Conservation (phyloP, 23 red algal genomes). For the Gracilariopsis chorda region DNA sequence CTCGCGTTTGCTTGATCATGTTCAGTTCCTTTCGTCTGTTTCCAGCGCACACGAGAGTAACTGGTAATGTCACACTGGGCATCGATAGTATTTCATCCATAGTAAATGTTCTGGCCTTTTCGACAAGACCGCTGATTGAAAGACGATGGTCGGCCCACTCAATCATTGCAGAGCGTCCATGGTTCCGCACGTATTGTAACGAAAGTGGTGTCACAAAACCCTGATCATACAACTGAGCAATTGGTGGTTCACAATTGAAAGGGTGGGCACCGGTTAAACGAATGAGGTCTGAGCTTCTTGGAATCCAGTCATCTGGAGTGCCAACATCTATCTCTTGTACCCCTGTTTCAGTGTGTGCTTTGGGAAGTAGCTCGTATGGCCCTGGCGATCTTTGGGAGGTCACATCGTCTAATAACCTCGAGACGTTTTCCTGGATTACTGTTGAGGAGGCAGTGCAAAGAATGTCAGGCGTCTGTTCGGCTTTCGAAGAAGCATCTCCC, state of each 20-base stretch:
- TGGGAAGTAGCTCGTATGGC: too few relatives aligned
- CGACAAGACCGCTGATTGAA: constrained; percentile 53
- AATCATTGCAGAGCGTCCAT: constrained; percentile 31
- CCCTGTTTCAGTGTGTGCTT: too few relatives aligned
- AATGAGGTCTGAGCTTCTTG: too few relatives aligned
- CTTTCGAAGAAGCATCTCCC: too few relatives aligned
- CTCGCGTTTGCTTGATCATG: constrained; percentile 54
- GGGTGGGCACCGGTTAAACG: too few relatives aligned
- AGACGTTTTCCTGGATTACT: too few relatives aligned
- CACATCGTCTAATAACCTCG: too few relatives aligned
- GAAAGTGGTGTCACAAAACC: constrained; percentile 69
- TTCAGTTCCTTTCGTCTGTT: constrained; percentile 92
- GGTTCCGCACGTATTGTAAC: constrained; percentile 75
- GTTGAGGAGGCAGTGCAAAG: too few relatives aligned
- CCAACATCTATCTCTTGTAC: too few relatives aligned
- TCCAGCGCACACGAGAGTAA: constrained; percentile 73
- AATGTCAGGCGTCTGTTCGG: too few relatives aligned
- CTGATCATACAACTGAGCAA: constrained; percentile 14
- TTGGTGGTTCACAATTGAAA: constrained; percentile 64
- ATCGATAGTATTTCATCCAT: constrained; percentile 59
- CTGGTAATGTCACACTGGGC: constrained; percentile 64
- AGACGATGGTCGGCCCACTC: constrained; percentile 34
- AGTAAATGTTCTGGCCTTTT: neutral
- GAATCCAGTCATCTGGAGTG: too few relatives aligned
- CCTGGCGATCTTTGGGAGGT: too few relatives aligned